A percentile compares a stretch with the other conserved stretches of the same genome.
Evolutionary conservation across 768 basidiomycete species (phyloP).

Genomic region (Russula compacta): DNA sequence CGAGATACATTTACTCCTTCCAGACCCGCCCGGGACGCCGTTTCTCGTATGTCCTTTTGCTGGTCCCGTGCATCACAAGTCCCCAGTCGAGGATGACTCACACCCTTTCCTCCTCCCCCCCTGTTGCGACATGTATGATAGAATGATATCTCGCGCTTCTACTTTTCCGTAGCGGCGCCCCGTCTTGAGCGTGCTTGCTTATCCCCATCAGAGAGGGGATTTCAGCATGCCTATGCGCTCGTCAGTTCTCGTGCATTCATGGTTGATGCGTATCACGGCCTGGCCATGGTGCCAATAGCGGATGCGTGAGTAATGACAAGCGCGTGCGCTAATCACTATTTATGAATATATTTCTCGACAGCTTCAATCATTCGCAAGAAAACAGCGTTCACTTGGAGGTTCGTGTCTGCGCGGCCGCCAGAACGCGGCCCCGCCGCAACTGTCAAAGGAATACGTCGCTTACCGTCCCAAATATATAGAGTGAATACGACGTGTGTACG

Average conservation of each 20-base stretch:
- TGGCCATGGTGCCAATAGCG: constrained; percentile 79
- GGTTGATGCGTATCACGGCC: constrained; percentile 70
- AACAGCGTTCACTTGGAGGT: constrained; percentile 73
- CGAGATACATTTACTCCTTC: constrained; percentile 6
- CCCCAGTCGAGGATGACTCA: neutral
- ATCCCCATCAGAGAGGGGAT: constrained; percentile 31
- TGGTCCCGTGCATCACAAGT: neutral
- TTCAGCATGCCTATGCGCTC: constrained; percentile 49
- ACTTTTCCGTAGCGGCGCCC: constrained; percentile 12
- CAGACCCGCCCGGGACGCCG: neutral
- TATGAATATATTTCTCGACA: constrained; percentile 24
- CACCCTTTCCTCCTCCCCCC: neutral
- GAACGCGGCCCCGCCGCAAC: neutral
- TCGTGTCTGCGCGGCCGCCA: constrained; percentile 18
- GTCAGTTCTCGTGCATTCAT: constrained; percentile 80
- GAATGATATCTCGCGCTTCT: constrained; percentile 13
- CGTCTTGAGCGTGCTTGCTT: constrained; percentile 20
- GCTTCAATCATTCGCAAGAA: constrained; percentile 65
- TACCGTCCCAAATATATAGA: constrained; percentile 32
- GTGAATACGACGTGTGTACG: constrained; percentile 64
- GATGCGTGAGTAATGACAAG: constrained; percentile 50
- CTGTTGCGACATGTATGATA: neutral
- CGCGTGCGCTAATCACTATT: neutral
- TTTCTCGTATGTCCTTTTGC: constrained; percentile 9
- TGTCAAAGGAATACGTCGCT: neutral